Percentiles rank a stretch among this genome's conserved stretches.
Conservation (phyloP, 2,329 filamentous ascomycete genomes). For the Alternaria gansuensis region DNA sequence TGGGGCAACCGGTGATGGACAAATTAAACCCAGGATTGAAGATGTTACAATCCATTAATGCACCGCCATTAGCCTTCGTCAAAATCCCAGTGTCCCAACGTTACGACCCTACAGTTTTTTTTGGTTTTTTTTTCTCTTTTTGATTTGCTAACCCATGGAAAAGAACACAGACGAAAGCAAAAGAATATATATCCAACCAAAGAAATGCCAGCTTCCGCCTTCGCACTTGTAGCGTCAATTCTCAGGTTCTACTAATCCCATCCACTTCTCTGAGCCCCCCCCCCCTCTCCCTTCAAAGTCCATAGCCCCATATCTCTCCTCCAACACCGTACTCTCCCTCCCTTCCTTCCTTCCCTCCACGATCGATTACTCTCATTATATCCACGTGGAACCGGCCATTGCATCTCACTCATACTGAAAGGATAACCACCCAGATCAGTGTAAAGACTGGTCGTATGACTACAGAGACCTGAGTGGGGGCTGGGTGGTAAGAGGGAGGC, state of each 20-base stretch:
- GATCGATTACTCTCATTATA: slow-evolving; percentile 21
- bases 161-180: neutral
- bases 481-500: slow-evolving; percentile 15
- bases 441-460: slow-evolving; percentile 22
- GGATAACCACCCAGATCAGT: slow-evolving; percentile 29
- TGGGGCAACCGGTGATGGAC: neutral
- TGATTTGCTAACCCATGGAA: neutral
- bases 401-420: slow-evolving; percentile 27
- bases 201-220: neutral
- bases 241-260: slow-evolving; percentile 2
- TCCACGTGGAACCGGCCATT: slow-evolving; percentile 33
- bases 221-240: neutral
- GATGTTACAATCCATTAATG: neutral
- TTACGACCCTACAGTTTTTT: neutral
- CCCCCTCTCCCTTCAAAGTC: slow-evolving; percentile 3
- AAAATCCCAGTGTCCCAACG: neutral
- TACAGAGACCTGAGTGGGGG: slow-evolving; percentile 3
- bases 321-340: slow-evolving; percentile 22
- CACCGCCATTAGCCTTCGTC: neutral
- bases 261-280: slow-evolving; percentile 21
- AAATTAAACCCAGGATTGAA: neutral
- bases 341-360: slow-evolving; percentile 15
- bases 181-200: neutral
- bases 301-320: slow-evolving; percentile 1
- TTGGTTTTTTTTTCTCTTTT: neutral